Evolutionary conservation across 2,329 filamentous ascomycete species (phyloP).

Genomic region (Nothophaeocryptopus gaeumannii): DNA sequence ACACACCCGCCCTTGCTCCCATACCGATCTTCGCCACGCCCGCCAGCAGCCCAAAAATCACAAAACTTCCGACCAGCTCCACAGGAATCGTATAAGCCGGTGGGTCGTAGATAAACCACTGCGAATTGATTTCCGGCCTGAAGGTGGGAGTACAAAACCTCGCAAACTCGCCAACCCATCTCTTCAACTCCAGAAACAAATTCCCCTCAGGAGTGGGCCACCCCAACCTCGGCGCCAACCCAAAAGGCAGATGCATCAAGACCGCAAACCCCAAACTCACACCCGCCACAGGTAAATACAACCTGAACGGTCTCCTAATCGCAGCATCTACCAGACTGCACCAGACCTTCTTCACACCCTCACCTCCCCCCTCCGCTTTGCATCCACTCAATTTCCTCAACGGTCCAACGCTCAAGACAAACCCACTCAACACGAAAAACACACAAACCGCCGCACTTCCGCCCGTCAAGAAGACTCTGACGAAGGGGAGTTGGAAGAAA

Average conservation of each 20-base stretch:
- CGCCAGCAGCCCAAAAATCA: conserved; percentile 20
- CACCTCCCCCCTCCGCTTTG: not conserved
- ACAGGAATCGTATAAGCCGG: conserved; percentile 26
- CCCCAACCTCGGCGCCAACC: conserved; percentile 18
- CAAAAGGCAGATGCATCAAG: conserved; percentile 20
- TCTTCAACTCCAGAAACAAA: conserved; percentile 11
- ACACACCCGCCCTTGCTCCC: conserved; percentile 6
- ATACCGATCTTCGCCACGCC: conserved; percentile 5
- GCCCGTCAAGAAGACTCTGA: conserved; percentile 55
- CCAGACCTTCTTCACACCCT: conserved; percentile 9
- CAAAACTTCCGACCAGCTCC: conserved; percentile 22
- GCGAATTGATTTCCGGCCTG: conserved; percentile 15
- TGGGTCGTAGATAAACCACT: conserved; percentile 22
- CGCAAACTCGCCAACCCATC: conserved; percentile 12
- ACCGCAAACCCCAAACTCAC: conserved; percentile 18
- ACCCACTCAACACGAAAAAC: conserved; percentile 54
- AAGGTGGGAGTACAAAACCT: conserved; percentile 8
- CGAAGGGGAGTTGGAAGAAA: conserved; percentile 53
- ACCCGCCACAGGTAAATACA: conserved; percentile 20
- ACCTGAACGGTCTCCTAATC: conserved; percentile 18
- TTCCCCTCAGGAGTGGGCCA: conserved; percentile 18
- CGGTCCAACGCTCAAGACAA: conserved; percentile 40
- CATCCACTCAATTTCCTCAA: conserved; percentile 16
- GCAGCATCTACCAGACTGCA: conserved; percentile 10
- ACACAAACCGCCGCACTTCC: conserved; percentile 57